Conservation (phyloP, 23 red algal species). For the Gracilaria gracilis region DNA sequence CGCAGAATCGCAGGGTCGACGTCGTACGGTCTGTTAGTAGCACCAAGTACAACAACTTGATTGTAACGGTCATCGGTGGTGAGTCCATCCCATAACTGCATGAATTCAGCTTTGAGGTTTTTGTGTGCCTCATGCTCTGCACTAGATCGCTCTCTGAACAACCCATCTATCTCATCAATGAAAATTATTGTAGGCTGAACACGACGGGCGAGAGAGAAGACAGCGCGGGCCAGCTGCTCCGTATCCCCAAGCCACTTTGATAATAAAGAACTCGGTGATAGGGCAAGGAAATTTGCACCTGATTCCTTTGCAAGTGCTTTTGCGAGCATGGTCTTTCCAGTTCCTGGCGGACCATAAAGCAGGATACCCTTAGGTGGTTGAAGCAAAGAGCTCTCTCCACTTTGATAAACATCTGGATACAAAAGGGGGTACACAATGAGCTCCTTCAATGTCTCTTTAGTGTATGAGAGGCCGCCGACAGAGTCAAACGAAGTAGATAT, state of each 20-base stretch:
- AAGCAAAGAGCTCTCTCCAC: slow-evolving; percentile 33
- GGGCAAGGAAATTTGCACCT: slow-evolving; percentile 82
- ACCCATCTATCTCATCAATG: slow-evolving; percentile 98
- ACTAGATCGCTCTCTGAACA: slow-evolving; percentile 88
- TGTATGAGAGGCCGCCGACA: slow-evolving; percentile 85
- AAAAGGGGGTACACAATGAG: slow-evolving; percentile 85
- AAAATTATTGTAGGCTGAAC: slow-evolving; percentile 96
- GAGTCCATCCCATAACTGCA: slow-evolving; percentile 99
- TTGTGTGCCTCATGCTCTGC: slow-evolving; percentile 95
- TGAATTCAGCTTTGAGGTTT: slow-evolving; percentile 99
- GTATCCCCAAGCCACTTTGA: slow-evolving; percentile 99
- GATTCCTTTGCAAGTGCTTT: slow-evolving; percentile 92
- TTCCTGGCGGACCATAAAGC: slow-evolving; percentile 96
- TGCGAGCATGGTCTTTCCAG: slow-evolving; percentile 97
- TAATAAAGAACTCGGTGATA: slow-evolving; percentile 86
- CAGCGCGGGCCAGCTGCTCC: slow-evolving; percentile 87
- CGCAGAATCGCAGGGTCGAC: slow-evolving; percentile 96
- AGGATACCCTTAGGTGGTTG: slow-evolving; percentile 84
- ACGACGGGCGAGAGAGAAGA: slow-evolving; percentile 93
- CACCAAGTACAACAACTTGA: slow-evolving; percentile 91
- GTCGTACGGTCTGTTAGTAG: slow-evolving; percentile 97
- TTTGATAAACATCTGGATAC: slow-evolving; percentile 79
- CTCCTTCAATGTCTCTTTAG: slow-evolving; percentile 93
- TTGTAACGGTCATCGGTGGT: slow-evolving; percentile 70
- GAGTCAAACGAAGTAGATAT: slow-evolving; percentile 73